Conservation (phyloP, 495 filamentous ascomycete species). For the Lophiostoma macrostomum region DNA sequence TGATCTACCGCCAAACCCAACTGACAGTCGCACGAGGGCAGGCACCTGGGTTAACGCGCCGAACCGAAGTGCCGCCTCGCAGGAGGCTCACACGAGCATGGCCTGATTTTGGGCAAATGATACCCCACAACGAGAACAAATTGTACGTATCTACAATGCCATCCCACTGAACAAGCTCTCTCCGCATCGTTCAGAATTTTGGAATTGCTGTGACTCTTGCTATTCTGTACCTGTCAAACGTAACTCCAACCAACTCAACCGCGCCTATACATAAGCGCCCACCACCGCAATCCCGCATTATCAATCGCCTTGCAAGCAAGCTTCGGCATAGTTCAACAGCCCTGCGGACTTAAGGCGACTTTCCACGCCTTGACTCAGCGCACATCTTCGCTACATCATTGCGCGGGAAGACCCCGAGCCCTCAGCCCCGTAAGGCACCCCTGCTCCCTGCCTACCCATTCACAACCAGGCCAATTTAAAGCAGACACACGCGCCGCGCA, state of each 20-base stretch:
- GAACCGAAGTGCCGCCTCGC: not conserved
- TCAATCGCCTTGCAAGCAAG: not conserved
- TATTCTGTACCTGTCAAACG: too few species aligned
- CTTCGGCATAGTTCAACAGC: too few species aligned
- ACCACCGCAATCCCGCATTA: too few species aligned
- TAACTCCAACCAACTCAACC: not conserved
- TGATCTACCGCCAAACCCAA: too few species aligned
- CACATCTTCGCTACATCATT: slow-evolving; percentile 3
- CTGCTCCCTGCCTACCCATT: not conserved
- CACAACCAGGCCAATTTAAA: not conserved
- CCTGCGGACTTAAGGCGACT: not conserved
- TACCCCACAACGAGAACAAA: not conserved
- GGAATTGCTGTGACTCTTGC: too few species aligned
- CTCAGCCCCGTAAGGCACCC: not conserved
- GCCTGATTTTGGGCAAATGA: not conserved
- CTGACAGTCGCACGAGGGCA: too few species aligned
- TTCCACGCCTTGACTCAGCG: not conserved
- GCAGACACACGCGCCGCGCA: not conserved
- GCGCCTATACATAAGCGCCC: not conserved
- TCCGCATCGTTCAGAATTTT: too few species aligned
- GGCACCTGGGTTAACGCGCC: too few species aligned
- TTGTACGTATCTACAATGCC: not conserved
- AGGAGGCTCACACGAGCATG: slow-evolving; percentile 12
- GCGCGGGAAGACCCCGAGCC: not conserved
- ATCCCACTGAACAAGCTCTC: not conserved